Percentiles rank a stretch among this genome's conserved stretches.
These are phyloP conservation scores for Rhodocollybia butyracea DNA, from an alignment of 768 basidiomycete genomes.

Conservation along the genomic window DNA sequence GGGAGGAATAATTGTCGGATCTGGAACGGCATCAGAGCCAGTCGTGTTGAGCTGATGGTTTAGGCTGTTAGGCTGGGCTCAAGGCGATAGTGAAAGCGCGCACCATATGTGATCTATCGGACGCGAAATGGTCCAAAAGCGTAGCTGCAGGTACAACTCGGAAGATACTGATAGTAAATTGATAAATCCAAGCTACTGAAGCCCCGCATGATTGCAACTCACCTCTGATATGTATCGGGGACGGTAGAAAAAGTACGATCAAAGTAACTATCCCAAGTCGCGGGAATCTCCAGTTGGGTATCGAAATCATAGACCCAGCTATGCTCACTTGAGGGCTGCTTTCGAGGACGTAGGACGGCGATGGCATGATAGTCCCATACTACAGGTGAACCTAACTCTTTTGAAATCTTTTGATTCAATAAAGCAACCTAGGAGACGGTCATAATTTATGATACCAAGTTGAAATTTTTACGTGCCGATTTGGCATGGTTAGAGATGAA, in stretches of 20 bases:
- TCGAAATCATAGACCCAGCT: conserved; percentile 74
- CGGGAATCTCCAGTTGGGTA: conserved; percentile 40
- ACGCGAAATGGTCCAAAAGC: conserved; percentile 62
- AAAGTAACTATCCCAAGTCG: conserved; percentile 52
- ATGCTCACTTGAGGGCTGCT: not conserved
- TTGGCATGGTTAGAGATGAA: conserved; percentile 64
- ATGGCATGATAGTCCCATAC: conserved; percentile 80
- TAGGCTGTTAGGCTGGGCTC: not conserved
- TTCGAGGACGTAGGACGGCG: conserved; percentile 42
- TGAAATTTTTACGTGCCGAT: conserved; percentile 39
- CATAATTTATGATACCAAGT: not conserved
- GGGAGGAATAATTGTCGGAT: conserved; percentile 35
- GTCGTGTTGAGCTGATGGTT: not conserved
- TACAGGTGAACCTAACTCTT: conserved; percentile 33
- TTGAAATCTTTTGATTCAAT: conserved; percentile 54
- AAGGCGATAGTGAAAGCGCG: conserved; percentile 16
- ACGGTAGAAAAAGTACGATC: conserved; percentile 38
- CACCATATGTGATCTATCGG: conserved; percentile 78
- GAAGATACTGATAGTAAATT: conserved; percentile 44
- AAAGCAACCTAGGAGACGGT: conserved; percentile 50
- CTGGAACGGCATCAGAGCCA: not conserved
- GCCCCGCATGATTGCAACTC: not conserved
- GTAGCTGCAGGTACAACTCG: conserved; percentile 51
- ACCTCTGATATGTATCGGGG: conserved; percentile 43
- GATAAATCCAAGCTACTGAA: not conserved